Percentiles rank a stretch among this genome's conserved stretches.
Evolutionary conservation across 257 asterid genomes (phyloP).

Genomic region (Gardenia jasminoides): DNA sequence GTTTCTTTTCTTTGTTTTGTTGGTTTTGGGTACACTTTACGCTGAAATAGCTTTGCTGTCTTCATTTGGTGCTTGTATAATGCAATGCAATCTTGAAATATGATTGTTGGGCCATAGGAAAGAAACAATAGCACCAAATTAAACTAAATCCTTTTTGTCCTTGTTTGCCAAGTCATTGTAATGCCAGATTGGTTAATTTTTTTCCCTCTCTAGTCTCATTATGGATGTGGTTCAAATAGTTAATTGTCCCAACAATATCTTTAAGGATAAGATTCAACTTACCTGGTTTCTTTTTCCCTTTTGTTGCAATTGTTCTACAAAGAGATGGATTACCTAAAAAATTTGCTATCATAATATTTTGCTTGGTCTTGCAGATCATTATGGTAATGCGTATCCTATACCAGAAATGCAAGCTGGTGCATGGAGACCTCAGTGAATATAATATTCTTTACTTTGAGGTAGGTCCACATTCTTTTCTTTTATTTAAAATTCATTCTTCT

Average conservation of each 20-base stretch:
- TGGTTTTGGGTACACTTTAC: neutral
- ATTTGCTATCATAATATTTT: neutral
- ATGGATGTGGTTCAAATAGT: neutral
- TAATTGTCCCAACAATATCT: neutral
- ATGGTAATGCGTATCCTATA: constrained; percentile 76
- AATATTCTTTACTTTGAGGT: constrained; percentile 88
- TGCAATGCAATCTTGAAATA: neutral
- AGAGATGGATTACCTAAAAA: neutral
- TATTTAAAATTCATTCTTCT: neutral
- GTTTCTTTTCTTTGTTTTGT: neutral
- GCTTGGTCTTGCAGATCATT: constrained; percentile 49
- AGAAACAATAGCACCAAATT: neutral
- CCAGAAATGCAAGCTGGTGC: constrained; percentile 95
- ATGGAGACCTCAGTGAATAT: constrained; percentile 94
- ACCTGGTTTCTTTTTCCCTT: neutral
- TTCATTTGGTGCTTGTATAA: neutral
- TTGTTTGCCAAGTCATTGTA: neutral
- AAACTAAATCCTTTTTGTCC: neutral
- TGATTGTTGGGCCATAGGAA: neutral
- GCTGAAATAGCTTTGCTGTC: neutral
- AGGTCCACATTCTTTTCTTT: constrained; percentile 9
- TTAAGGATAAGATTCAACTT: neutral
- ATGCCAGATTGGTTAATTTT: neutral
- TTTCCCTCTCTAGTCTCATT: neutral
- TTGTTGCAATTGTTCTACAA: neutral